Base-by-base conservation (phyloP, 192 early-diverging fungal genomes). In the Gaertneriomyces sp. region DNA sequence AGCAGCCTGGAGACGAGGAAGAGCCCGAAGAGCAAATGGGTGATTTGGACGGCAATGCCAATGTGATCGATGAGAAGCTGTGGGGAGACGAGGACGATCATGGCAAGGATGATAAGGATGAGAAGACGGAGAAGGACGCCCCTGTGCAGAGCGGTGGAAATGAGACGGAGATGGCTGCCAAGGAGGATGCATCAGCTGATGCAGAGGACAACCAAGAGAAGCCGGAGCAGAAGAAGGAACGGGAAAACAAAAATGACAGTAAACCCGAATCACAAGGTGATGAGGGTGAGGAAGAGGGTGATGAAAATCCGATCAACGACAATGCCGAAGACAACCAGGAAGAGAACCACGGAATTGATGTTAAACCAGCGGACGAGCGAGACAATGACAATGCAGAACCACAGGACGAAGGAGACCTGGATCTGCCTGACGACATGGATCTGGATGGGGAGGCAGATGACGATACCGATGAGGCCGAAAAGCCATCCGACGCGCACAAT, bases 31-130 rank as follows among this genome's bases (percentile, higher is more conserved):
- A 98, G 77, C 87, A 93, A 68, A 88, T 96, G 75, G 96, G 94
- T 41, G 87, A 98, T 53, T 79, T 97, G 5, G 93, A 94, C 67
- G 84, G 88, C 39, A 84, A 90, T 63, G 89, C 90, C 1, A 88
- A 94, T 57, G 88, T 89, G 0, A 85, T 99, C 19, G 96, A 99
- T 66, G 95, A 99, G 63, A 94, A 96, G 80, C 83, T 99, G 83
- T 99, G 96, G 96, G 91, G 88, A 52, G 95, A 94, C 69, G 89
- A 91, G 55, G 79, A 83, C 39, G 64, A 70, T 44, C 25, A 2
- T 33, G 90, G 89, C 64, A 83, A 90, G 53, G 75, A 81, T 39
- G 74, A 76, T n/a, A 57, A 86, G 54, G 86, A 85, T 51, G 88
- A 87, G 43, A 91, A 92, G 76, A 87, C 79, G 33, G 85, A 87